Base-by-base conservation (phyloP, 1,284 basidiomycete genomes). In the Megacollybia platyphylla region DNA sequence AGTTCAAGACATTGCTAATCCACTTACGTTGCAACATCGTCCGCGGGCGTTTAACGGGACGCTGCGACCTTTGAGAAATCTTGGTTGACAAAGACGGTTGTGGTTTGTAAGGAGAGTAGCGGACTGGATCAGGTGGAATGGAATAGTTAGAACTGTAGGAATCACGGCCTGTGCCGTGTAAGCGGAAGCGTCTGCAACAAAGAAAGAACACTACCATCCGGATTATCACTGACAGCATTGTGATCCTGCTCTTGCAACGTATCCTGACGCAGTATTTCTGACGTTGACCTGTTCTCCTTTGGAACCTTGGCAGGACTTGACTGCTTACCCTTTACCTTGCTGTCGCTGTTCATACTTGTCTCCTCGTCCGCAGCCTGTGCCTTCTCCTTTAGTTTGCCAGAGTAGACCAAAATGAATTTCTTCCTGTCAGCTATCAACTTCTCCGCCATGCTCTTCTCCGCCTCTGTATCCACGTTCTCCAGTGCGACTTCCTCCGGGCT, bases 21-120 rank as follows among this genome's bases (percentile, higher is more conserved):
- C 17, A 56, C 73, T 50, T 58, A 81, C 80, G 76, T 51, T 81
- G 68, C 32, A 70, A 48, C 55, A 69, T 63, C 4, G 61, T 61
- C 44, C 65, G 55, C 5, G 57, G 57, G 29, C 54, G 54, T 9
- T 26, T 26, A 11, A 10, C 10, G 9, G 36, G 13, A 11, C 36
- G 11, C 11, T 13, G 24, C 36, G 36, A 13, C 24, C 17, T 11
- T 18, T 36, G 39, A 27, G 44, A 15, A 29, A 18, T 29, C 6
- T 24, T 27, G 31, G 31, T 34, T 4, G 31, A 11, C 11, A 34
- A 6, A 3, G 31, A 34, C 4, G 15, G 10, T 34, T 3, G 31
- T 6, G 11, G 31, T 7, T 34, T 39, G 32, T 50, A 50, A 4
- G 49, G 49, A 7, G 46, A 37, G 31, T 43, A 50, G 7, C 46